phyloP scores from a whole-genome alignment of 768 basidiomycete species.

The Rhizopogon vesiculosus region DNA sequence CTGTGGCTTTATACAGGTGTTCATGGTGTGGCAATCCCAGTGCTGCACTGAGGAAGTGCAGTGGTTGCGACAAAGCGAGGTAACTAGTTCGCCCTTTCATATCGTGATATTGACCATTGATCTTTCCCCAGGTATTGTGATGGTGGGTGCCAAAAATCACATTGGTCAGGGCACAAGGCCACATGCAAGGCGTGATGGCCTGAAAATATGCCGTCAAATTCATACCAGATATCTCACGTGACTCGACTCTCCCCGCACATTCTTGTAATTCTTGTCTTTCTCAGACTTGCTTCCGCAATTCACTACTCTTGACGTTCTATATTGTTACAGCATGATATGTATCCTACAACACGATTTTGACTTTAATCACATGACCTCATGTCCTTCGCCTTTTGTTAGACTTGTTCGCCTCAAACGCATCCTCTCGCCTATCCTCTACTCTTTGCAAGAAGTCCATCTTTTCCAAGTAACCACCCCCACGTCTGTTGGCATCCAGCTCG shows the following conservation, averaged over 20 bases:
- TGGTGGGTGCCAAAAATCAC: slow-evolving; percentile 30
- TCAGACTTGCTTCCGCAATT: background rate
- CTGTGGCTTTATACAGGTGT: slow-evolving; percentile 52
- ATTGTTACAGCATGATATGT: background rate
- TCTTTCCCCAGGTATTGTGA: slow-evolving; percentile 38
- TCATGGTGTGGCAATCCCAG: slow-evolving; percentile 65
- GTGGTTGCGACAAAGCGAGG: slow-evolving; percentile 39
- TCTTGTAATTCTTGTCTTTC: background rate
- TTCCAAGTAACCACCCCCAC: slow-evolving; percentile 77
- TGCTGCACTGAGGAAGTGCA: slow-evolving; percentile 50
- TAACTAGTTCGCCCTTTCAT: slow-evolving; percentile 6
- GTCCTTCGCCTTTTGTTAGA: slow-evolving; percentile 43
- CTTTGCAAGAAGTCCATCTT: slow-evolving; percentile 80
- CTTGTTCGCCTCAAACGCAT: slow-evolving; percentile 53
- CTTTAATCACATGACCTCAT: background rate
- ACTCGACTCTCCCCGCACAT: background rate
- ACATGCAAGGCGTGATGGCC: slow-evolving; percentile 8
- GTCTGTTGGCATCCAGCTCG: slow-evolving; percentile 69
- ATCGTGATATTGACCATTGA: background rate
- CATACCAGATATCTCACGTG: background rate
- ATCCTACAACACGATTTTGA: background rate
- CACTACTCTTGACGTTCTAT: background rate
- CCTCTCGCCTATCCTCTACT: slow-evolving; percentile 69
- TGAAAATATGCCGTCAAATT: background rate
- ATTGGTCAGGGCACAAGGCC: slow-evolving; percentile 35